These are phyloP conservation scores for Cicer yamashitae DNA, from an alignment of 306 rosid genomes.

Conservation along the genomic window DNA sequence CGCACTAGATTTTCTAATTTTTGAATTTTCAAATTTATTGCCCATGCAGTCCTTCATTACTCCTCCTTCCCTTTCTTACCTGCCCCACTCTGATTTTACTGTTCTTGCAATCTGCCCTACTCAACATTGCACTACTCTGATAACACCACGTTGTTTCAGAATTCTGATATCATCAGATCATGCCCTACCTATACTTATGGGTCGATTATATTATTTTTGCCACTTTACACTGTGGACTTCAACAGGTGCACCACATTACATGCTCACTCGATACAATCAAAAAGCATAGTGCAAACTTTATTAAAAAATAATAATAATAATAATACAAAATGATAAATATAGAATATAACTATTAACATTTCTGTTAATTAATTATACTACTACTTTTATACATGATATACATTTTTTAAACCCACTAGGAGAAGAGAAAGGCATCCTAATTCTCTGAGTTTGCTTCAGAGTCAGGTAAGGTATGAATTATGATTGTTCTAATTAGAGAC, in stretches of 20 bases:
- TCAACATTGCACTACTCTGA: slow-evolving; percentile 24
- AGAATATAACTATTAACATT: not conserved
- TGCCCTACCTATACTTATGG: slow-evolving; percentile 41
- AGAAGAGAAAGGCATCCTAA: too few relatives aligned
- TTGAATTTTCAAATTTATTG: slow-evolving; percentile 19
- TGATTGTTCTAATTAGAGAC: too few relatives aligned
- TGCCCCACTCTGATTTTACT: slow-evolving; percentile 42
- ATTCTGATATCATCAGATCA: slow-evolving; percentile 26
- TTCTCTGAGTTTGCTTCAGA: too few relatives aligned
- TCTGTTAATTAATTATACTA: not conserved
- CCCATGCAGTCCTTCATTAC: slow-evolving; percentile 44
- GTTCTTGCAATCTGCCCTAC: slow-evolving; percentile 34
- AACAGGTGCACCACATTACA: slow-evolving; percentile 9
- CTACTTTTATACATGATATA: not conserved
- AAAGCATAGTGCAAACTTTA: slow-evolving; percentile 32
- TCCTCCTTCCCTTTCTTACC: slow-evolving; percentile 27
- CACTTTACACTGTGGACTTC: slow-evolving; percentile 33
- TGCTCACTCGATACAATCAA: slow-evolving; percentile 2
- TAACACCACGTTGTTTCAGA: slow-evolving; percentile 42
- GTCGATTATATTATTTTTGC: slow-evolving; percentile 28
- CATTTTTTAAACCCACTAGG: not conserved
- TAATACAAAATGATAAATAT: slow-evolving; percentile 1
- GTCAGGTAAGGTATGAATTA: too few relatives aligned
- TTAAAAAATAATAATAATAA: not conserved
- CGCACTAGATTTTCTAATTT: not conserved